Base-by-base conservation (phyloP, 2,329 filamentous ascomycete species). In the Sporothrix globosa region DNA sequence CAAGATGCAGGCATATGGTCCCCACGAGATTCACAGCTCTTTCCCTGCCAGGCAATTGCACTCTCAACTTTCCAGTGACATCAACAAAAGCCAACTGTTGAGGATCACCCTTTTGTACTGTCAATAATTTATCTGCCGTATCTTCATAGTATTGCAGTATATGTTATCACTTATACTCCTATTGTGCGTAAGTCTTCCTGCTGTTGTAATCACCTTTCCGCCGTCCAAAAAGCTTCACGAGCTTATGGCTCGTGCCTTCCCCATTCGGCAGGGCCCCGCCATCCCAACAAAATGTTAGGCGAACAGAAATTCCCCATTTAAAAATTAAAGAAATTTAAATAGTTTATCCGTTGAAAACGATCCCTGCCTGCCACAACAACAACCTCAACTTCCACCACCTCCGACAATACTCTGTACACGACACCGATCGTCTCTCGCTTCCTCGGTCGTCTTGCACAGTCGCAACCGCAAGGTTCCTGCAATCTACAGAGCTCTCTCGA, bases 251-350 rank as follows among this genome's bases (percentile, higher is more conserved):
- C 30, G 27, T 21, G 50, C 46, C 63, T 52, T 52, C 46, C 63
- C 46, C 63, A 52, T 66, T 66, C 27, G 44, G 61, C 61, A 34
- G 6, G 46, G 63, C 46, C 63, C 63, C 63, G 27, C 63, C 63
- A 66, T 52, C 63, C 61, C 63, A 66, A 66, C 63, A 66, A 66
- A 66, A 66, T 19, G 27, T 44, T 27, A 50, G 61, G 46, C 46
- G 46, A 52, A 65, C 9, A 30, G 24, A 52, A 41, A 66, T 30
- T 65, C 63, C 14, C 58, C 58, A 63, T 63, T 46, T 17, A 63
- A 61, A 52, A 52, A 14, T 39, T 39, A 66, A 52, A 34, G 24
- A 34, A 65, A 50, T 34, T 50, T 65, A 50, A 65, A 50, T 48
- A 13, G 27, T 50, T 48, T n/a, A 65, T 48, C 61, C 61, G 46